Base-by-base conservation (phyloP, 345 rosid genomes). In the Conringia planisiliqua region DNA sequence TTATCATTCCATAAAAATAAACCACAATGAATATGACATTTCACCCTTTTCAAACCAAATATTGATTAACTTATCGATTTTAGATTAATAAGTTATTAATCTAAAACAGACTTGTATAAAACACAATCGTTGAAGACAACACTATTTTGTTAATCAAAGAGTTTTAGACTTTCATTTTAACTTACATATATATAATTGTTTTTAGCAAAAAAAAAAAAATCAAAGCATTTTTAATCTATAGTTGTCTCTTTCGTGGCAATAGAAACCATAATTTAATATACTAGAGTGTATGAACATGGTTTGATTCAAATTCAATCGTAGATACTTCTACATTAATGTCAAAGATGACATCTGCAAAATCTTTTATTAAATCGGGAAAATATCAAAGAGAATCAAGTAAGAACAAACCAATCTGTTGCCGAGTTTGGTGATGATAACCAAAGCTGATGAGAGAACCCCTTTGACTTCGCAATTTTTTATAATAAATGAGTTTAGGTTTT, bases 361-460 rank as follows among this genome's bases (percentile, higher is more conserved):
- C 58, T 27, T 69, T 54, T 38, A 10, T 35, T 62, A 24, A 69
- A 33, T 76, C 10, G 27, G 65, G 71, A 62, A 62, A 70, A 54
- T 55, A 76, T 76, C 75, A 70, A 35, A 70, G 52, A 62, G 75
- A 52, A 70, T 76, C 80, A 70, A 33, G 47, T 27, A 24, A 11
- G 59, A 69, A 55, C 33, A 5, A 30, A 69, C 75, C 56, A 70
- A 62, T 69, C 44, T 17, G 51, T 62, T 69, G 51, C 66, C 59
- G 1, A 69, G 52, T 76, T 63, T 55, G 75, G 70, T n/a, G 42
- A 7, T 76, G 70, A 62, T 76, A 71, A 76, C 80, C 70, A 62
- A 61, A 47, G 14, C 55, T 18, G 80, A 62, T 55, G 80, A 76
- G 58, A 42, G 14, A 62, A 54, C 35, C 27, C 26, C 4, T 69